Percentiles rank a stretch among this genome's conserved stretches.
Conservation (phyloP, 2,329 filamentous ascomycete species). For the Cryphonectria radicalis region DNA sequence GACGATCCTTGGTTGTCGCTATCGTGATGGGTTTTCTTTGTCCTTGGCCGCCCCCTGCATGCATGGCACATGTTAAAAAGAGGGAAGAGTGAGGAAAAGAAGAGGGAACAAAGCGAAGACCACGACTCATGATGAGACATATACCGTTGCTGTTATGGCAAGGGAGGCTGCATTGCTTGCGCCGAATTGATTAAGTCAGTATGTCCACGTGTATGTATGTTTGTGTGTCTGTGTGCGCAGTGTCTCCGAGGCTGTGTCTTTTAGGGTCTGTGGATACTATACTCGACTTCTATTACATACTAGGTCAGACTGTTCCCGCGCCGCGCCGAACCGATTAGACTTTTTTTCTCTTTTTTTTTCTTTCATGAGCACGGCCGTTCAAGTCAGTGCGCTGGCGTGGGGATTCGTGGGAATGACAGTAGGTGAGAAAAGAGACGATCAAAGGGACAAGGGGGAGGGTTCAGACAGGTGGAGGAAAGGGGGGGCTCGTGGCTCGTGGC, state of each 20-base stretch:
- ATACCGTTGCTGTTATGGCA: neutral
- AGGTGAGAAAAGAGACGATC: neutral
- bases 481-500: too few relatives aligned
- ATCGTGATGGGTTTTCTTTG: neutral
- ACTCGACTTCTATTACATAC: neutral
- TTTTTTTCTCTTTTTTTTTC: too few relatives aligned
- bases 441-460: neutral
- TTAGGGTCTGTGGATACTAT: neutral
- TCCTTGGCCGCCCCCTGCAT: neutral
- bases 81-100: too few relatives aligned
- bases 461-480: too few relatives aligned
- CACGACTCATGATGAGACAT: neutral
- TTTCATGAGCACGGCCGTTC: neutral
- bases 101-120: neutral
- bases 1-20: neutral
- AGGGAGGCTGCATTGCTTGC: neutral
- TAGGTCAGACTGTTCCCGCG: neutral
- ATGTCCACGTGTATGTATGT: neutral
- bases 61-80: neutral
- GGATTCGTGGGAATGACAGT: neutral
- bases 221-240: neutral
- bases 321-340: neutral
- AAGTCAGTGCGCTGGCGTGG: neutral
- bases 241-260: neutral
- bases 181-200: neutral